Conservation (phyloP, 805 yeast species). For the Ogataea henricii region DNA sequence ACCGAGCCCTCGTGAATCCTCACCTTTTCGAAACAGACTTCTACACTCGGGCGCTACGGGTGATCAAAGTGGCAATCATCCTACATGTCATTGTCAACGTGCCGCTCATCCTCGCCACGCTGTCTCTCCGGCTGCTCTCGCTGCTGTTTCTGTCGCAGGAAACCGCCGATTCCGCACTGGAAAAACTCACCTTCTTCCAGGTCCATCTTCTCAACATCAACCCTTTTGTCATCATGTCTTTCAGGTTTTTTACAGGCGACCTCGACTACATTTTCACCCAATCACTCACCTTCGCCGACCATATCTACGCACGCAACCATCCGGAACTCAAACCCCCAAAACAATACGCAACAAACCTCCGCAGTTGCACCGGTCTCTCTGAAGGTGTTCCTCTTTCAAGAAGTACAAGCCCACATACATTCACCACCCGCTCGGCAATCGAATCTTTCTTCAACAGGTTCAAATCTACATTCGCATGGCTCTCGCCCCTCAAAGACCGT, state of each 20-base stretch:
- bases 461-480: background rate
- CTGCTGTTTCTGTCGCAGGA: conserved; percentile 16
- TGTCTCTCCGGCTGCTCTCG: conserved; percentile 26
- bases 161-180: conserved; percentile 20
- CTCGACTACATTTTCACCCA: conserved; percentile 43
- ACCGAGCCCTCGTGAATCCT: conserved; percentile 48
- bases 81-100: conserved; percentile 38
- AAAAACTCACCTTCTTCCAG: conserved; percentile 35
- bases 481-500: conserved; percentile 8
- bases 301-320: conserved; percentile 39
- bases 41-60: conserved; percentile 39
- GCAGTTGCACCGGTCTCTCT: conserved; percentile 2
- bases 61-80: conserved; percentile 40
- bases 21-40: conserved; percentile 37
- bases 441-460: conserved; percentile 2
- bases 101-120: conserved; percentile 26
- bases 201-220: conserved; percentile 42
- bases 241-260: conserved; percentile 39
- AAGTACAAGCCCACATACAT: conserved; percentile 5
- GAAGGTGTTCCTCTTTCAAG: background rate
- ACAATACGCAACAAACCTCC: conserved; percentile 15
- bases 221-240: conserved; percentile 41
- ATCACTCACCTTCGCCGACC: conserved; percentile 43
- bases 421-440: conserved; percentile 1
- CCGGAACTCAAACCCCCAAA: conserved; percentile 34